Base-by-base conservation (phyloP, 2,329 filamentous ascomycete species). In the Raffaelea ambrosiae region DNA sequence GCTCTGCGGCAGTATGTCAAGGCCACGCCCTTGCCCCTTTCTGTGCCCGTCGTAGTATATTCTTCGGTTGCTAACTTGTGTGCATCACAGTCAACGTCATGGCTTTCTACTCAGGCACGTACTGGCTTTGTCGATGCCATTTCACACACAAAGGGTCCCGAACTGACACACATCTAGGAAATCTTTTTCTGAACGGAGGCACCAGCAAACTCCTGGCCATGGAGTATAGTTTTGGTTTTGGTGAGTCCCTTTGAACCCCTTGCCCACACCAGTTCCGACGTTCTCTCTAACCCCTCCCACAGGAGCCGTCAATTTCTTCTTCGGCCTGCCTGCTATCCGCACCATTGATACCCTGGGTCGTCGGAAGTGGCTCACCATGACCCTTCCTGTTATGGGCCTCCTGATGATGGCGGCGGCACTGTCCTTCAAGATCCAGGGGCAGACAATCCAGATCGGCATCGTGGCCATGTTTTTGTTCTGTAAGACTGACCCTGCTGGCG, bases 51-150 rank as follows among this genome's bases (percentile, higher is more conserved):
- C n/a, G 26, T 29, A 29, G 7, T 29, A 13, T 29, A 29, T 29
- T n/a, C 26, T 29, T 13, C 26, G 23, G 3, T 43, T 31, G 16
- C 21, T 23, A 31, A 43, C 23, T 16, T 13, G 7, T 29, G n/a
- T 29, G 26, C 26, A 7, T 42, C 19, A 47, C 23, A 66, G 61
- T 66, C 48, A 70, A 69, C 18, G 59, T 72, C 0, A 58, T 70
- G 4, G 68, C 69, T 0, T 72, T 73, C 44, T 72, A 73, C 51
- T 71, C 67, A 1, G 63, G 67, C 63, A 59, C 21, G 44, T 29
- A 19, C 16, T 16, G 40, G 48, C 10, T n/a, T n/a, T 29, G 26
- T 13, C 13, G 26, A 7, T 7, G 26, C 26, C 26, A 13, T 29
- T 13, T 29, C 26, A 13, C 13, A 29, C 26, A 7, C 7, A 7